phyloP scores from a whole-genome alignment of 345 rosid species.

The Citropsis articulata region DNA sequence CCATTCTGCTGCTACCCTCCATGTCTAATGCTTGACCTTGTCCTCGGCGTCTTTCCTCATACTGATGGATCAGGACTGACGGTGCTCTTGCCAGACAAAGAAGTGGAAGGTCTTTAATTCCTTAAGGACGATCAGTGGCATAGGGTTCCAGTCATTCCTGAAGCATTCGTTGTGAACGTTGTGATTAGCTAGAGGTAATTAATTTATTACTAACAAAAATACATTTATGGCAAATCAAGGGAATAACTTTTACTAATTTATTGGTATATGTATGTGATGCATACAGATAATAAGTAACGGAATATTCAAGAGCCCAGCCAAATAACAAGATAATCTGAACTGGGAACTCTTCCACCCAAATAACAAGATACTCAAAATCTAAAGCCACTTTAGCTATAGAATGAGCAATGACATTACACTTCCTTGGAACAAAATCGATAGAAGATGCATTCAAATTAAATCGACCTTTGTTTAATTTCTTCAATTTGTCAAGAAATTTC shows the following conservation, averaged over 20 bases:
- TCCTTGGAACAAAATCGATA: too few relatives aligned
- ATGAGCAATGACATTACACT: too few relatives aligned
- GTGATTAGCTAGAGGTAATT: slow-evolving; percentile 53
- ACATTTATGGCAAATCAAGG: background rate
- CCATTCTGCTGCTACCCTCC: slow-evolving; percentile 61
- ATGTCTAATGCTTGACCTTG: slow-evolving; percentile 51
- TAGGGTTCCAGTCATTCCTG: slow-evolving; percentile 42
- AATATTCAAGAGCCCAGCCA: slow-evolving; percentile 52
- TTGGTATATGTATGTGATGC: background rate
- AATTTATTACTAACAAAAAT: too few relatives aligned
- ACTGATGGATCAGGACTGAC: slow-evolving; percentile 63
- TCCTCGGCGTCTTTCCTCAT: slow-evolving; percentile 54
- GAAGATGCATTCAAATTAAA: too few relatives aligned
- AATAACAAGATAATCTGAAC: too few relatives aligned
- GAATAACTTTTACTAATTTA: background rate
- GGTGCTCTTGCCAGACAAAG: slow-evolving; percentile 47
- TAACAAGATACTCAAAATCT: too few relatives aligned
- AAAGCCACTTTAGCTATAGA: too few relatives aligned
- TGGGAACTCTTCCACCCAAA: too few relatives aligned
- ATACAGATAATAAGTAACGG: slow-evolving; percentile 61
- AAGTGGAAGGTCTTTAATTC: slow-evolving; percentile 54
- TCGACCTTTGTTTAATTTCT: too few relatives aligned
- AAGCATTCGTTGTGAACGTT: slow-evolving; percentile 45
- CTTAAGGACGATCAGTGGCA: slow-evolving; percentile 47
- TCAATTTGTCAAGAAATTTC: too few relatives aligned